Evolutionary conservation across 345 rosid genomes (phyloP).

Genomic region (Aethionema arabicum): DNA sequence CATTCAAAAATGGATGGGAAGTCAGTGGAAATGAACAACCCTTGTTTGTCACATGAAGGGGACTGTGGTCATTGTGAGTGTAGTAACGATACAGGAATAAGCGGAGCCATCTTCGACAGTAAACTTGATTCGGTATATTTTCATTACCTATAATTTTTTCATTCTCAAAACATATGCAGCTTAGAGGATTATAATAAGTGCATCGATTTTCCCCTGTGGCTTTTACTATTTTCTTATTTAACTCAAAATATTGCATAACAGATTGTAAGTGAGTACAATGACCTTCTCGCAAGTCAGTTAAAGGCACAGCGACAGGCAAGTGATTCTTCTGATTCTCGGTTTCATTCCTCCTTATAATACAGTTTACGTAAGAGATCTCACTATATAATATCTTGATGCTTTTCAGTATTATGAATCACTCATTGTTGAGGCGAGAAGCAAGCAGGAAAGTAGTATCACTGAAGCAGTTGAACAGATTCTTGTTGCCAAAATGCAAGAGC

Average conservation of each 20-base stretch:
- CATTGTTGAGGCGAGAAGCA: slow-evolving; percentile 69
- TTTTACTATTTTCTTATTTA: background rate
- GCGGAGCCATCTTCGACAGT: slow-evolving; percentile 75
- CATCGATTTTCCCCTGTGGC: background rate
- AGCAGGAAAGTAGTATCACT: slow-evolving; percentile 51
- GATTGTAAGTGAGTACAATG: slow-evolving; percentile 83
- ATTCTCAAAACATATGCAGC: slow-evolving; percentile 13
- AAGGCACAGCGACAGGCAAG: slow-evolving; percentile 83
- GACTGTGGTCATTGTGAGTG: slow-evolving; percentile 66
- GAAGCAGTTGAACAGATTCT: slow-evolving; percentile 71
- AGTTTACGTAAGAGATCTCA: slow-evolving; percentile 17
- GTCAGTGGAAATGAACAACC: slow-evolving; percentile 53
- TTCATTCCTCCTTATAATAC: background rate
- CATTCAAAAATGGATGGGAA: slow-evolving; percentile 87
- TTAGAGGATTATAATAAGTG: background rate
- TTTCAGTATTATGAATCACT: slow-evolving; percentile 80
- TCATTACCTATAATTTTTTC: background rate
- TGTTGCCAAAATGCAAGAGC: slow-evolving; percentile 54
- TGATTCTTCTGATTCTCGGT: slow-evolving; percentile 6
- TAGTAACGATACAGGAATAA: slow-evolving; percentile 77
- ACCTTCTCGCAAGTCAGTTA: slow-evolving; percentile 78
- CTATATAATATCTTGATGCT: slow-evolving; percentile 9
- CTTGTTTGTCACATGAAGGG: slow-evolving; percentile 58
- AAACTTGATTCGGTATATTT: slow-evolving; percentile 82
- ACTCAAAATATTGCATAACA: slow-evolving; percentile 32